Evolutionary conservation across 2,329 filamentous ascomycete species (phyloP).

Genomic region (Pseudocercospora cruenta): DNA sequence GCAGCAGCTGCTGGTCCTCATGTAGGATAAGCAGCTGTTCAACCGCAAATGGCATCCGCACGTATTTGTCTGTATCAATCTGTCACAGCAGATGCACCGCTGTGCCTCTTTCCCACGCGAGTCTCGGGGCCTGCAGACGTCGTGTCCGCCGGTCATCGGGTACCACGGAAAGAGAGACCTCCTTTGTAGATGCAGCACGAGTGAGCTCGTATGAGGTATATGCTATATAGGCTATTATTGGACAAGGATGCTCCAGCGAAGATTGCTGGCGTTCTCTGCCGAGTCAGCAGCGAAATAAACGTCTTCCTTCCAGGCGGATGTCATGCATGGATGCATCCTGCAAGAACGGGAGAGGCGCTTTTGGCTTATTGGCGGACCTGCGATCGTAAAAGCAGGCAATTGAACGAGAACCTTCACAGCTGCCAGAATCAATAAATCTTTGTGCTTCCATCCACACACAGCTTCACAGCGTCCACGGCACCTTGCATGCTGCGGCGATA

Average conservation of each 20-base stretch:
- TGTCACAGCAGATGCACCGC: neutral
- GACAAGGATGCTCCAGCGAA: neutral
- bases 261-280: conserved; percentile 1
- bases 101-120: neutral
- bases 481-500: neutral
- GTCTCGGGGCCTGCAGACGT: neutral
- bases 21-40: no score
- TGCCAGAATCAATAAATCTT: neutral
- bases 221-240: neutral
- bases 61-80: neutral
- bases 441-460: neutral
- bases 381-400: no score
- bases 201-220: neutral
- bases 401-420: neutral
- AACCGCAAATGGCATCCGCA: neutral
- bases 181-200: no score
- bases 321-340: conserved; percentile 1
- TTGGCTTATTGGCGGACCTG: neutral
- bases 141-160: no score
- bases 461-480: neutral
- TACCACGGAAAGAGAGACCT: neutral
- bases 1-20: no score
- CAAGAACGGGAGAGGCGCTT: conserved; percentile 1
- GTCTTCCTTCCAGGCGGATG: neutral
- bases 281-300: neutral